These are phyloP conservation scores for Graphilbum sp. DNA, from an alignment of 2,329 filamentous ascomycete species.

Conservation along the genomic window DNA sequence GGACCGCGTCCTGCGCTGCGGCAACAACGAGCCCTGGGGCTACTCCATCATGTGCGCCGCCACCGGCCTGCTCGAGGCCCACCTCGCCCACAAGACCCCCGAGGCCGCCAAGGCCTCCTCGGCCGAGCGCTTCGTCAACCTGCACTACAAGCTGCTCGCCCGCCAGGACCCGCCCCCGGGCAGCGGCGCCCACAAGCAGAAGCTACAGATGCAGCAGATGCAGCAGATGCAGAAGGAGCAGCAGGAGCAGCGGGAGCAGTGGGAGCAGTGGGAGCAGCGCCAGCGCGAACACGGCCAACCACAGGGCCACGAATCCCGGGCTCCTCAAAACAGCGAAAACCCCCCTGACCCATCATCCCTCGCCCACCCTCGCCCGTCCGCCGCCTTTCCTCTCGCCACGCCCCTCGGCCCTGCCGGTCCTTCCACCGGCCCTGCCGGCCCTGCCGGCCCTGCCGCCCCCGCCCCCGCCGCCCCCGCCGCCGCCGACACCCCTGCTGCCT, in stretches of 20 bases:
- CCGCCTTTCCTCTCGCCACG: not conserved
- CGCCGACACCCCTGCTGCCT: slow-evolving; percentile 7
- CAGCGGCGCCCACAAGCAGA: not conserved
- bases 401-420: too few species aligned
- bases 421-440: too few species aligned
- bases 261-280: not conserved
- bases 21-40: slow-evolving; percentile 48
- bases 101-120: slow-evolving; percentile 41
- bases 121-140: slow-evolving; percentile 40
- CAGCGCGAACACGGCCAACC: not conserved
- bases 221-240: not conserved
- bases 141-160: slow-evolving; percentile 40
- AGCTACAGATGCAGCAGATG: not conserved
- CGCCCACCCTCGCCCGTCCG: too few species aligned
- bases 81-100: slow-evolving; percentile 38
- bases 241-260: not conserved
- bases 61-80: slow-evolving; percentile 40
- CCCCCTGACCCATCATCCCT: too few species aligned
- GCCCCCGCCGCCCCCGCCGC: slow-evolving; percentile 1
- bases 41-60: slow-evolving; percentile 48
- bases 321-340: not conserved
- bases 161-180: slow-evolving; percentile 29
- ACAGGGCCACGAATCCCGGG: too few species aligned
- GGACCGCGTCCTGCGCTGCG: slow-evolving; percentile 41
- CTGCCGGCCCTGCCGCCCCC: too few species aligned